Base-by-base conservation (phyloP, 2,329 filamentous ascomycete species). In the Fonsecaea pedrosoi region DNA sequence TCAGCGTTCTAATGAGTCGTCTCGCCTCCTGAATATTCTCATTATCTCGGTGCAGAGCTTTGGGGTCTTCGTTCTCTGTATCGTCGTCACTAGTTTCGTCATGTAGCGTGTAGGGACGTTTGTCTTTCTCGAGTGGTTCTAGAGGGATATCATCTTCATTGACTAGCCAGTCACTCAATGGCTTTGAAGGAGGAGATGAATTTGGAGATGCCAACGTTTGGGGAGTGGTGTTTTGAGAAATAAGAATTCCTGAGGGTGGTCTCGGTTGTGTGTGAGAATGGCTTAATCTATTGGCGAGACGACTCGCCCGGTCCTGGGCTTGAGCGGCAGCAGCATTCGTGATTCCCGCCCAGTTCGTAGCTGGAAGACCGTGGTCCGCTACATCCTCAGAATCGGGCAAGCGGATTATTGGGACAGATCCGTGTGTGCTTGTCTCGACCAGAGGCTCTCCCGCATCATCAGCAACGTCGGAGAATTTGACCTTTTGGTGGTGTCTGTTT, bases 121-220 rank as follows among this genome's bases (percentile, higher is more conserved):
- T 71, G 32, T 69, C 67, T 25, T 66, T 71, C 7, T 71, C 63
- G 18, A 75, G 63, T 13, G 62, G 65, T 25, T 68, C 64, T 34
- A 75, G 37, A 5, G 72, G 73, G 35, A 75, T 73, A 37, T 73
- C 72, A 55, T 72, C 68, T 25, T 73, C 54, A 60, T 71, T 69
- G 12, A 74, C 64, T 21, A 65, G 65, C 62, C 66, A 71, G 37
- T 68, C 66, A 38, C 56, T 54, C 10, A 68, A 34, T n/a, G 67
- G 67, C 25, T 62, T 69, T 5, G 58, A 62, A 12, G 67, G 64
- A 32, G 68, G 68, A 13, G 68, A 70, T 15, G 60, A 56, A 18
- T 62, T 62, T 3, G 68, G 65, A 13, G 68, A 68, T n/a, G 64
- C 42, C 35, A 66, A 66, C 25, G 34, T 37, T 60, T 59, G 62